phyloP scores from a whole-genome alignment of 768 basidiomycete genomes.

The Glaciozyma antarctica region DNA sequence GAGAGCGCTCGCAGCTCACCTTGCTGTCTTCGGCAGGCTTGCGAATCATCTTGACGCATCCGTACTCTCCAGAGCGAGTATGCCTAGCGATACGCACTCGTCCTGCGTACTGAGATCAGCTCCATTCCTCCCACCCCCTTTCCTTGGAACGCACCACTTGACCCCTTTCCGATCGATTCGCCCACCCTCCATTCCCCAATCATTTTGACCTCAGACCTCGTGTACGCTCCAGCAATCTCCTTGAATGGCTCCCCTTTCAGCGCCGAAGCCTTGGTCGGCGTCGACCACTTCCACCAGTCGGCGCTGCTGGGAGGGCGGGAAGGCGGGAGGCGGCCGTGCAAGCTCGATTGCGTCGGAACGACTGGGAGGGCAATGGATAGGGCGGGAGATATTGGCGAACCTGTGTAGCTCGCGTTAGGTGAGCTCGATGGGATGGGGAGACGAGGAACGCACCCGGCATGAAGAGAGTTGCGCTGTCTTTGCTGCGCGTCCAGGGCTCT shows the following conservation, averaged over 20 bases:
- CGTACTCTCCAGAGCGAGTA: slow-evolving; percentile 72
- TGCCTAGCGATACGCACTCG: slow-evolving; percentile 57
- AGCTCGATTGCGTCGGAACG: no score
- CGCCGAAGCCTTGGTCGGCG: neutral
- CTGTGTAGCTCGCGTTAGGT: no score
- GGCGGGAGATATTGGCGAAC: no score
- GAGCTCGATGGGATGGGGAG: no score
- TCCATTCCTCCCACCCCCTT: neutral
- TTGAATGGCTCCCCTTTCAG: neutral
- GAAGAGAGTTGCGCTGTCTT: no score
- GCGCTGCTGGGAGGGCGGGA: no score
- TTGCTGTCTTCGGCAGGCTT: slow-evolving; percentile 51
- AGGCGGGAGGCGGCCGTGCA: no score
- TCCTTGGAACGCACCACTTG: slow-evolving; percentile 50
- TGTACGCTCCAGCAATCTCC: neutral
- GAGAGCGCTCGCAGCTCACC: neutral
- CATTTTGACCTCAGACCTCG: slow-evolving; percentile 55
- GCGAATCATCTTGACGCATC: slow-evolving; percentile 90
- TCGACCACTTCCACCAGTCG: neutral
- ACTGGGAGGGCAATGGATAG: no score
- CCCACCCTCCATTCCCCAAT: slow-evolving; percentile 91
- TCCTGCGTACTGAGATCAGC: neutral
- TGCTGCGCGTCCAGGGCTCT: no score
- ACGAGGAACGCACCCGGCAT: no score
- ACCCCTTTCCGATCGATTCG: slow-evolving; percentile 86